phyloP scores from a whole-genome alignment of 2,329 filamentous ascomycete genomes.

The Claviceps paspali region DNA sequence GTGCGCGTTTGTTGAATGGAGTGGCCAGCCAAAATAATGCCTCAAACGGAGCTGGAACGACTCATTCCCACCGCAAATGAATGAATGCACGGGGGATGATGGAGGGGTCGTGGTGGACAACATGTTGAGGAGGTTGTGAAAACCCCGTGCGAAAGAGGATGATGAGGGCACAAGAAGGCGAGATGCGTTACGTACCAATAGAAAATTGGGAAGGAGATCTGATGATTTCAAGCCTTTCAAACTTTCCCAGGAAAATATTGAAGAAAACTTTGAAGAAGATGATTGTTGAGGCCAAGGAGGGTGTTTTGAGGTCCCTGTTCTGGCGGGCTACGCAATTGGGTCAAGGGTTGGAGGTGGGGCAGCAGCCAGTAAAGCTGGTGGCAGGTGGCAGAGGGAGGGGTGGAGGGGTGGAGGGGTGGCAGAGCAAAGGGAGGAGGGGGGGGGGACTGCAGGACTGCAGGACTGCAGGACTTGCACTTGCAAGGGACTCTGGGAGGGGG shows the following conservation, averaged over 20 bases:
- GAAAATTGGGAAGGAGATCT: too few species aligned
- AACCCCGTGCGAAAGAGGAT: background rate
- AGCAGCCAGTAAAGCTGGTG: background rate
- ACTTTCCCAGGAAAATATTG: background rate
- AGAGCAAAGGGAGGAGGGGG: too few species aligned
- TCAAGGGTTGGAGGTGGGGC: constrained; percentile 12
- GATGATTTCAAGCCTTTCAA: background rate
- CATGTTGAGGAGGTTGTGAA: background rate
- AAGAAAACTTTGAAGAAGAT: background rate
- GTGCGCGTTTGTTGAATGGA: too few species aligned
- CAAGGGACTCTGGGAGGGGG: too few species aligned
- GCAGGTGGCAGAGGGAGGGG: constrained; percentile 5
- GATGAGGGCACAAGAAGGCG: background rate
- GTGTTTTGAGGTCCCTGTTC: constrained; percentile 2
- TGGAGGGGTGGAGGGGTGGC: too few species aligned
- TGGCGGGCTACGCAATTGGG: constrained; percentile 4
- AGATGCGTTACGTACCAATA: background rate
- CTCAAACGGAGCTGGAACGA: constrained; percentile 2
- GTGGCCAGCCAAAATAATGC: background rate
- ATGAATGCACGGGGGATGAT: too few species aligned
- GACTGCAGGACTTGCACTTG: too few species aligned
- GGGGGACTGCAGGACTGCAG: too few species aligned
- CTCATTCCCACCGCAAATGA: background rate
- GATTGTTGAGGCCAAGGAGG: constrained; percentile 5
- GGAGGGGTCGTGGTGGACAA: background rate